Base-by-base conservation (phyloP, 176 grass and related monocot genomes). In the Dendrocalamus sinicus region DNA sequence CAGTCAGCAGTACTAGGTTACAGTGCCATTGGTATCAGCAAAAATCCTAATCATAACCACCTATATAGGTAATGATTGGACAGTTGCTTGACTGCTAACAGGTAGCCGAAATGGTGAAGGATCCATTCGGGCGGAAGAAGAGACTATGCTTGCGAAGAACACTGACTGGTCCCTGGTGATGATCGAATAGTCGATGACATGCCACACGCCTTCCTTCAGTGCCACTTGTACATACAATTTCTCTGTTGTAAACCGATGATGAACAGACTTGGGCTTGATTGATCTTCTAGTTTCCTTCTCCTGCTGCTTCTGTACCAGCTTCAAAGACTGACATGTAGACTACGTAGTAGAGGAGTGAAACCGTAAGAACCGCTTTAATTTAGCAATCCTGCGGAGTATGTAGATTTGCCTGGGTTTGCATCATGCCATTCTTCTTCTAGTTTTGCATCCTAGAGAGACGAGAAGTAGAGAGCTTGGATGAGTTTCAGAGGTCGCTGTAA, bases 131-230 rank as follows among this genome's bases (percentile, higher is more conserved):
- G 41, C 81, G 81, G 58, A 84, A 81, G 44, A 97, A 95, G 83
- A 85, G 84, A 9, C 37, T 80, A 23, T 91, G 95, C 87, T 84
- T 97, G 89, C 82, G 91, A 88, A 94, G 95, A 90, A 97, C 95
- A 81, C 52, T 93, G 70, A 94, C 92, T 45, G 92, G 90, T 17
- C 92, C 94, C 2, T 94, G 94, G 94, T 97, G 84, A 92, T 73
- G 84, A 73, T 67, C 9, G 10, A 61, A 83, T 24, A 67, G 75
- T 22, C 46, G 22, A 35, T 57, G 57, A 28, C 37, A 58, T 39
- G 79, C 15, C 60, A 41, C 61, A 58, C 13, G 47, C 37, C 72
- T 51, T 51, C 74, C 73, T 48, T 13, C 16, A 81, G 5, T 54
- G 71, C 17, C 52, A 37, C 59, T 32, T 87, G 74, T 90, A 73